phyloP scores from a whole-genome alignment of 2,329 filamentous ascomycete species.

The Curvularia hawaiiensis region DNA sequence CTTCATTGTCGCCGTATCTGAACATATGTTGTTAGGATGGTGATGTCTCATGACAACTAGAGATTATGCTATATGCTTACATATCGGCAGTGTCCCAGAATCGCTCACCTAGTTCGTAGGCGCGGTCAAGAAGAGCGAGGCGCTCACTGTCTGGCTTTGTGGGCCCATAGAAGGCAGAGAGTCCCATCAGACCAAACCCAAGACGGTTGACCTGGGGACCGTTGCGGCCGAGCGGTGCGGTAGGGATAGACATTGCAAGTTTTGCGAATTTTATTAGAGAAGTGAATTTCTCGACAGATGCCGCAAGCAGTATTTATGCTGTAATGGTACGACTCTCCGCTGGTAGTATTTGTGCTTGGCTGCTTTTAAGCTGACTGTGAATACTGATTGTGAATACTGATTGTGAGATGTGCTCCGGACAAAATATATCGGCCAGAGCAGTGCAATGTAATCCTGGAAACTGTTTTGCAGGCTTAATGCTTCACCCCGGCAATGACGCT shows the following conservation, averaged over 20 bases:
- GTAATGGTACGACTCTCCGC: background rate
- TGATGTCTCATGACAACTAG: background rate
- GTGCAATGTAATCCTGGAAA: background rate
- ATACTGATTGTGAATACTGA: background rate
- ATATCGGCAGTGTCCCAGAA: conserved; percentile 37
- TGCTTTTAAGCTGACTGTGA: background rate
- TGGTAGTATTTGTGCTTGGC: background rate
- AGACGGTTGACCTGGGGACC: conserved; percentile 58
- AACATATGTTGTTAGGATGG: background rate
- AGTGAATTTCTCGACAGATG: background rate
- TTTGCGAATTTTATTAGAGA: background rate
- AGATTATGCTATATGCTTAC: conserved; percentile 14
- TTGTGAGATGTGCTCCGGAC: background rate
- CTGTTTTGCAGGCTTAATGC: background rate
- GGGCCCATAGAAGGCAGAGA: conserved; percentile 54
- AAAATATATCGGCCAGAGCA: background rate
- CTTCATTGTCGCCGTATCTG: conserved; percentile 42
- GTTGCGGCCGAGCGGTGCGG: conserved; percentile 57
- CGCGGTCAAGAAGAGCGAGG: conserved; percentile 58
- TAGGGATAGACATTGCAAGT: conserved; percentile 46
- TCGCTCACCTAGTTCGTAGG: conserved; percentile 56
- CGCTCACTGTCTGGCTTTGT: conserved; percentile 57
- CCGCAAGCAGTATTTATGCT: background rate
- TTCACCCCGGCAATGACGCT: conserved; percentile 2
- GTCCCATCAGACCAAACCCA: conserved; percentile 62